Evolutionary conservation across 306 rosid species (phyloP).

Genomic region (Urtica urens): DNA sequence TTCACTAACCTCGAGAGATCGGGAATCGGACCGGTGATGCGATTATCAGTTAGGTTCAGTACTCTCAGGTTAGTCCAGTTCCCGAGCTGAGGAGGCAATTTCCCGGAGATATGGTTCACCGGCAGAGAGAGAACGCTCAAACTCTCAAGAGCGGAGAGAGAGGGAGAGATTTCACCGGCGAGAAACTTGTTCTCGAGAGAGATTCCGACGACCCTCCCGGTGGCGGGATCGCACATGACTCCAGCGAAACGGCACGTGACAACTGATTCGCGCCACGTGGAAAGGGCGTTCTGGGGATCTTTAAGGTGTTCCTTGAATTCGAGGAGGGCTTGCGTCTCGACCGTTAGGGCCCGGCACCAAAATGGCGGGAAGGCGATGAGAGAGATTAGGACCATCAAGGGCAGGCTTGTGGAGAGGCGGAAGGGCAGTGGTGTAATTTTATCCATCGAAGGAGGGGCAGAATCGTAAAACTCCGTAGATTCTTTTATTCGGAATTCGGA

Average conservation of each 20-base stretch:
- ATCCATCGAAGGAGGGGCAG: conserved; percentile 46
- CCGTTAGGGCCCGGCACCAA: conserved; percentile 21
- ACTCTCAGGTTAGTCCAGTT: conserved; percentile 41
- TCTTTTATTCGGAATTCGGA: conserved; percentile 3
- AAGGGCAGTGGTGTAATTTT: conserved; percentile 14
- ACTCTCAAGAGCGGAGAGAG: conserved; percentile 39
- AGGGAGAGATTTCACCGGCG: conserved; percentile 52
- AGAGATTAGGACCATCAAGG: conserved; percentile 7
- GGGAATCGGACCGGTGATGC: conserved; percentile 49
- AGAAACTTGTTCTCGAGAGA: conserved; percentile 51
- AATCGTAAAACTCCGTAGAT: conserved; percentile 14
- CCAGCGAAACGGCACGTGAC: conserved; percentile 62
- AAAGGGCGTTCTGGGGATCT: conserved; percentile 45
- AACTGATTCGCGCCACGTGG: conserved; percentile 49
- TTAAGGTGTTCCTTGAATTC: conserved; percentile 54
- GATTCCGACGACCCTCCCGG: conserved; percentile 45
- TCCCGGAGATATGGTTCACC: conserved; percentile 47
- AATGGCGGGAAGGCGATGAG: conserved; percentile 34
- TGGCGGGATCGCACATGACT: conserved; percentile 38
- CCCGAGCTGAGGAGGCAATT: conserved; percentile 43
- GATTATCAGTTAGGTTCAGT: conserved; percentile 52
- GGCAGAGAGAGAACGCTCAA: conserved; percentile 47
- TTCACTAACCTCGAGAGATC: conserved; percentile 52
- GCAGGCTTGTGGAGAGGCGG: conserved; percentile 11
- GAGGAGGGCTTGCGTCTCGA: conserved; percentile 49